phyloP scores from a whole-genome alignment of 768 basidiomycete genomes.

The Suillus luteus region DNA sequence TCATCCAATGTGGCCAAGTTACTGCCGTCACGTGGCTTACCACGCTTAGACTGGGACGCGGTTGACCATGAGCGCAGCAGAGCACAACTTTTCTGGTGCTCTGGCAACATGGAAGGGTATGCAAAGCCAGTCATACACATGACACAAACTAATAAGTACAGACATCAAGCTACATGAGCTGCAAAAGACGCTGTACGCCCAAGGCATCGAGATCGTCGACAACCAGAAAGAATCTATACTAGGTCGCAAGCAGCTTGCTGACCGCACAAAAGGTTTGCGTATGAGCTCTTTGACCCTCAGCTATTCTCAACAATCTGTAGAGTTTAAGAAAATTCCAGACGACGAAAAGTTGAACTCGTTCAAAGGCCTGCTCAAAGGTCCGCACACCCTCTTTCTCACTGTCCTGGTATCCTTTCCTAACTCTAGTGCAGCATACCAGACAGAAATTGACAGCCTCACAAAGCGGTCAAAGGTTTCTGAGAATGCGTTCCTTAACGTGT shows the following conservation, averaged over 20 bases:
- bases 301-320: constrained; percentile 40
- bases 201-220: constrained; percentile 95
- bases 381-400: constrained; percentile 17
- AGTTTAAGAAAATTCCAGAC: constrained; percentile 95
- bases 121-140: constrained; percentile 17
- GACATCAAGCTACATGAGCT: constrained; percentile 88
- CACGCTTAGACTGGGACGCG: background rate
- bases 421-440: constrained; percentile 75
- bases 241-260: constrained; percentile 90
- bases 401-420: background rate
- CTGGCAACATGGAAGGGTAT: constrained; percentile 90
- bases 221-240: constrained; percentile 98
- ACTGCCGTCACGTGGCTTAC: background rate
- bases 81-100: constrained; percentile 91
- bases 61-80: constrained; percentile 36
- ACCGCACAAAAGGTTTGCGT: constrained; percentile 90
- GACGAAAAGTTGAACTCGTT: constrained; percentile 84
- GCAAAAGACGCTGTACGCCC: constrained; percentile 90
- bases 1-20: too few species aligned
- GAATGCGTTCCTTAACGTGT: constrained; percentile 94
- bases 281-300: background rate
- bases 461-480: constrained; percentile 91
- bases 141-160: constrained; percentile 30
- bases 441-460: constrained; percentile 94
- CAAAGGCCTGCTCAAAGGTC: constrained; percentile 89